phyloP scores from a whole-genome alignment of 495 filamentous ascomycete species.

The Aspergillus wentii region DNA sequence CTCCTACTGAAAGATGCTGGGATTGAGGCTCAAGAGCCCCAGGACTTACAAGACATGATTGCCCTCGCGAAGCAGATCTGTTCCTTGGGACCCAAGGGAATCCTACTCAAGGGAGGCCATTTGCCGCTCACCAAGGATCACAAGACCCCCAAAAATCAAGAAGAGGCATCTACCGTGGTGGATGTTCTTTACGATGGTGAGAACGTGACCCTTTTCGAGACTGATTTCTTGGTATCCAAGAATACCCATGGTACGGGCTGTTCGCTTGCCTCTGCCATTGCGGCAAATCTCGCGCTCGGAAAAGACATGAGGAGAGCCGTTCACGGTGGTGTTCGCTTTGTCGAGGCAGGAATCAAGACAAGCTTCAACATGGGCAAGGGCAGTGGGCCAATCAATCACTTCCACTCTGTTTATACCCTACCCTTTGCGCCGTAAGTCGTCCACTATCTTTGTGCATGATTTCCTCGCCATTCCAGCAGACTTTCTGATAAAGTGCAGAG shows the following conservation, averaged over 20 bases:
- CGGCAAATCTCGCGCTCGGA: slow-evolving; percentile 74
- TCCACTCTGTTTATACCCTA: slow-evolving; percentile 75
- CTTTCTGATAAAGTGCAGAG: slow-evolving; percentile 41
- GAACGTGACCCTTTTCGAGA: slow-evolving; percentile 55
- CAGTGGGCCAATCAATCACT: slow-evolving; percentile 89
- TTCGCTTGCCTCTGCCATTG: slow-evolving; percentile 89
- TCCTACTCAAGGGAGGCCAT: slow-evolving; percentile 91
- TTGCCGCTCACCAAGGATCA: slow-evolving; percentile 64
- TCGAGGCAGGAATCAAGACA: slow-evolving; percentile 78
- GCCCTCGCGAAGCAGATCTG: slow-evolving; percentile 62
- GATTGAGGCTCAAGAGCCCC: slow-evolving; percentile 39
- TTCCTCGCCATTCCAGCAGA: too few relatives aligned
- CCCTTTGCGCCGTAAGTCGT: slow-evolving; percentile 74
- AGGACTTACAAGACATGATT: slow-evolving; percentile 56
- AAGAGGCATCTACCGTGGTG: slow-evolving; percentile 60
- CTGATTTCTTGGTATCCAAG: slow-evolving; percentile 59
- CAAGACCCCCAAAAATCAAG: slow-evolving; percentile 44
- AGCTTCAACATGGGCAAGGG: slow-evolving; percentile 72
- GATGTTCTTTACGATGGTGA: slow-evolving; percentile 68
- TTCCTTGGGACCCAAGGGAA: slow-evolving; percentile 65
- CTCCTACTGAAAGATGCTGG: slow-evolving; percentile 62
- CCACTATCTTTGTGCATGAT: not conserved
- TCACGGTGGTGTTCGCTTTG: slow-evolving; percentile 65
- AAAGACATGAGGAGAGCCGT: slow-evolving; percentile 59
- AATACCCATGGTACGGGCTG: slow-evolving; percentile 97